Evolutionary conservation across 768 basidiomycete genomes (phyloP).

Genomic region (Leccinum arenicola): DNA sequence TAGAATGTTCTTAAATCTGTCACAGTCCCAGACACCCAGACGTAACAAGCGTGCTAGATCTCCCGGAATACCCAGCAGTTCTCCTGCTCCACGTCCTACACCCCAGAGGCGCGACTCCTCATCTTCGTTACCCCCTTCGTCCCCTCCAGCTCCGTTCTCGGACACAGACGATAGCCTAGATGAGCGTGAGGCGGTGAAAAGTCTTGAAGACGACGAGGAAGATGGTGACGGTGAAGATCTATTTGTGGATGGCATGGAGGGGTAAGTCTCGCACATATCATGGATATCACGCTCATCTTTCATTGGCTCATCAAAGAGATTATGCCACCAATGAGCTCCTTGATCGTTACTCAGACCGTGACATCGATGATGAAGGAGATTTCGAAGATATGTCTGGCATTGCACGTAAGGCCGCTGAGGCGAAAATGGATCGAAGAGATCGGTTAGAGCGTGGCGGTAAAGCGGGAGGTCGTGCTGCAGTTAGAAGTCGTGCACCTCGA

Average conservation of each 20-base stretch:
- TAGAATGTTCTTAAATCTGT: background rate
- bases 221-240: constrained; percentile 93
- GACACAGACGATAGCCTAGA: constrained; percentile 83
- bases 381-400: constrained; percentile 63
- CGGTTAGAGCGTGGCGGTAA: constrained; percentile 64
- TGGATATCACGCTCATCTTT: constrained; percentile 9
- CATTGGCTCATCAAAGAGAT: constrained; percentile 48
- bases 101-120: constrained; percentile 55
- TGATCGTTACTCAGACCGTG: constrained; percentile 85
- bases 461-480: constrained; percentile 69
- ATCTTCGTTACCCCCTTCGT: constrained; percentile 83
- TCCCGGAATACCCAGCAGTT: constrained; percentile 45
- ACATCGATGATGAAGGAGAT: constrained; percentile 79
- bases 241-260: constrained; percentile 75
- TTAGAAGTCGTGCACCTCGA: constrained; percentile 78
- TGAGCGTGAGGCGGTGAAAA: constrained; percentile 63
- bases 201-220: constrained; percentile 67
- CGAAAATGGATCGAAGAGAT: constrained; percentile 86
- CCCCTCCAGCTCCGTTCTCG: constrained; percentile 78
- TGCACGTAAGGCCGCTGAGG: constrained; percentile 79
- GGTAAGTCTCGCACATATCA: constrained; percentile 43
- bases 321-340: constrained; percentile 81
- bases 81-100: constrained; percentile 43
- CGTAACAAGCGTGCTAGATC: constrained; percentile 64
- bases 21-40: constrained; percentile 44